Base-by-base conservation (phyloP, 352 stramenopile genomes). In the Elongisporangium prolatum region DNA sequence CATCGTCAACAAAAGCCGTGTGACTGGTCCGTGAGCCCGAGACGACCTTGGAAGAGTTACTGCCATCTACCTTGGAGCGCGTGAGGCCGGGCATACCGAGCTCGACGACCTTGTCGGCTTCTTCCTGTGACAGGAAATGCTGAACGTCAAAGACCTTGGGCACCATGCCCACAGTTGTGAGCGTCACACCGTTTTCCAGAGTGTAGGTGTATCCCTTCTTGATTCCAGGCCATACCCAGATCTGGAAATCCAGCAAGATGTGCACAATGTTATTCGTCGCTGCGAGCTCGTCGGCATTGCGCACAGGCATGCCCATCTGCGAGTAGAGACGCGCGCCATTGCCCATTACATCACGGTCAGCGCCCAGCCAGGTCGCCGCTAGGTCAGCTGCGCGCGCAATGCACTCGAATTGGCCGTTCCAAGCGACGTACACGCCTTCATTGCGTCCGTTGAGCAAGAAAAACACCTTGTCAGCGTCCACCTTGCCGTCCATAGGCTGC, bases 361-460 rank as follows among this genome's bases (percentile, higher is more conserved):
- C 82, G 22, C 84, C 84, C 14, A 94, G 72, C 75, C 69, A 80
- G 14, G 50, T 48, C 3, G 82, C 84, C 3, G 82, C 84, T 8
- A 73, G 37, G 28, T 77, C 52, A 0, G 80, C 80, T 3, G 76
- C 70, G 21, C 68, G 57, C 2, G 63, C 63, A 17, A 92, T 50
- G 48, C 84, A 92, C 11, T 73, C 69, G 49, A 88, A 90, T 37
- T 90, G 59, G 14, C 84, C 77, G 59, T 90, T 92, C 79, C 80
- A 94, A 5, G 74, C 74, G 51, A 89, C 79, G 67, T 91, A 92
- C 52, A 94, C 56, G 8, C 84, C 84, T 28, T 91, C 75, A 53
- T 92, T 94, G 16, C 64, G 77, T 11, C 84, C 84, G 53, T 94
- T 94, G 62, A 94, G 80, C 76, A 94, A 85, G 68, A 94, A 86